Percentiles rank a stretch among this genome's conserved stretches.
Conservation (phyloP, 2,329 filamentous ascomycete species). For the Neonectria ditissima region DNA sequence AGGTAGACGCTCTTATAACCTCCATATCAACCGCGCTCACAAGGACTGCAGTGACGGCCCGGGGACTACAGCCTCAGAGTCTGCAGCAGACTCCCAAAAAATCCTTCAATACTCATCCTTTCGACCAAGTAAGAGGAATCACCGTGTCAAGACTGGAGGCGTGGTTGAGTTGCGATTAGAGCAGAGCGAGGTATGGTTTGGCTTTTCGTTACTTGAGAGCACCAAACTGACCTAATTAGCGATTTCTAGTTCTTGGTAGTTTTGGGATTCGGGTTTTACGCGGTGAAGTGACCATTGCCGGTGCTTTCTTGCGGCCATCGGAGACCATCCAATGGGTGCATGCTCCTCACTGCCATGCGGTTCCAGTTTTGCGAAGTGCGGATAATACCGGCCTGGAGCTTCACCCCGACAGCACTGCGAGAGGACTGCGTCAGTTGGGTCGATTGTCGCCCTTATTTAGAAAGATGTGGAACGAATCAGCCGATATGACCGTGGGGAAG, state of each 20-base stretch:
- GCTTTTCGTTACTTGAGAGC: neutral
- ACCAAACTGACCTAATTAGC: constrained; percentile 54
- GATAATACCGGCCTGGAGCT: constrained; percentile 67
- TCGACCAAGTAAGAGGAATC: constrained; percentile 58
- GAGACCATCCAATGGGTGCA: constrained; percentile 67
- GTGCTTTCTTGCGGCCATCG: constrained; percentile 68
- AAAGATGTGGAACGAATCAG: constrained; percentile 71
- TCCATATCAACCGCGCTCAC: constrained; percentile 13
- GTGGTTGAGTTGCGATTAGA: constrained; percentile 56
- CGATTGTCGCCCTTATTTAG: constrained; percentile 74
- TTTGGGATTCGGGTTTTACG: constrained; percentile 72
- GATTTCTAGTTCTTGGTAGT: constrained; percentile 73
- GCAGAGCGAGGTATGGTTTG: constrained; percentile 60
- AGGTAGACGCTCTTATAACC: constrained; percentile 27
- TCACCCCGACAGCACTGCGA: constrained; percentile 62
- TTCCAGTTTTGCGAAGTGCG: constrained; percentile 72
- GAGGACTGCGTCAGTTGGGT: constrained; percentile 65
- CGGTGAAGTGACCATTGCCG: constrained; percentile 74
- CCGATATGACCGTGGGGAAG: constrained; percentile 34
- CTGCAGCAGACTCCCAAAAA: constrained; percentile 13
- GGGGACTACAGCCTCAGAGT: constrained; percentile 12
- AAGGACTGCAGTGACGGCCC: constrained; percentile 14
- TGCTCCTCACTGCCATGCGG: constrained; percentile 75
- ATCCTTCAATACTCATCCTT: constrained; percentile 59
- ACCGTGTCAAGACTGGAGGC: constrained; percentile 54